These are phyloP conservation scores for Ceratobasidium sp. DNA, from an alignment of 1,284 basidiomycete species.

Conservation along the genomic window DNA sequence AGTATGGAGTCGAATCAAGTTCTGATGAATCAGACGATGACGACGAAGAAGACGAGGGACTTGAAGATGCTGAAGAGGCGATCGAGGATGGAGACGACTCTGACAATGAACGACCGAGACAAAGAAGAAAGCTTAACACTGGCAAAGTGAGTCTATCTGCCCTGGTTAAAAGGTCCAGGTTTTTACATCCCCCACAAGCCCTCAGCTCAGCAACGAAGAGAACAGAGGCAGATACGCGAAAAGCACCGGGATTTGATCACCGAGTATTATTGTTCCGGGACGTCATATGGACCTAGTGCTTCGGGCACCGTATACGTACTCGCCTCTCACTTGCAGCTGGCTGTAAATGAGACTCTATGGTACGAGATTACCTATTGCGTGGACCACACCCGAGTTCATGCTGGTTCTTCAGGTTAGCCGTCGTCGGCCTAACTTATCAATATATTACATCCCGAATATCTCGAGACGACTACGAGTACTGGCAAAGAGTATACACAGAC, in stretches of 20 bases:
- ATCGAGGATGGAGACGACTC: slow-evolving; percentile 57
- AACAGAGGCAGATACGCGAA: slow-evolving; percentile 67
- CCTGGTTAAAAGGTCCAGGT: neutral
- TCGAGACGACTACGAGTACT: slow-evolving; percentile 85
- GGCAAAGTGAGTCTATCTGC: slow-evolving; percentile 15
- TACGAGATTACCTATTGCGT: slow-evolving; percentile 56
- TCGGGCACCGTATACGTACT: slow-evolving; percentile 92
- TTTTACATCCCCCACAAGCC: slow-evolving; percentile 34
- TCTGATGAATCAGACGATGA: slow-evolving; percentile 68
- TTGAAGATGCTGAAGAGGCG: slow-evolving; percentile 63
- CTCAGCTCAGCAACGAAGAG: slow-evolving; percentile 70
- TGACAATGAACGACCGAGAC: slow-evolving; percentile 53
- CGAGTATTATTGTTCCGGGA: slow-evolving; percentile 89
- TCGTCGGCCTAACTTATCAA: slow-evolving; percentile 94
- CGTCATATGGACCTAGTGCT: slow-evolving; percentile 90
- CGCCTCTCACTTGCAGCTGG: slow-evolving; percentile 88
- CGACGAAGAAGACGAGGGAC: slow-evolving; percentile 59
- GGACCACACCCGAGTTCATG: neutral
- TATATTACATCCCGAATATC: slow-evolving; percentile 91
- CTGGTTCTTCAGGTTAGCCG: slow-evolving; percentile 79
- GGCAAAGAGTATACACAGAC: slow-evolving; percentile 83
- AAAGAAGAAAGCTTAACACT: slow-evolving; percentile 49
- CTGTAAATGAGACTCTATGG: slow-evolving; percentile 96
- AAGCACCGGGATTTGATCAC: slow-evolving; percentile 73
- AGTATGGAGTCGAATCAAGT: slow-evolving; percentile 81